A percentile compares a stretch with the other conserved stretches of the same genome.
These are phyloP conservation scores for Leptographium galeiforme DNA, from an alignment of 2,329 filamentous ascomycete genomes.

Conservation along the genomic window DNA sequence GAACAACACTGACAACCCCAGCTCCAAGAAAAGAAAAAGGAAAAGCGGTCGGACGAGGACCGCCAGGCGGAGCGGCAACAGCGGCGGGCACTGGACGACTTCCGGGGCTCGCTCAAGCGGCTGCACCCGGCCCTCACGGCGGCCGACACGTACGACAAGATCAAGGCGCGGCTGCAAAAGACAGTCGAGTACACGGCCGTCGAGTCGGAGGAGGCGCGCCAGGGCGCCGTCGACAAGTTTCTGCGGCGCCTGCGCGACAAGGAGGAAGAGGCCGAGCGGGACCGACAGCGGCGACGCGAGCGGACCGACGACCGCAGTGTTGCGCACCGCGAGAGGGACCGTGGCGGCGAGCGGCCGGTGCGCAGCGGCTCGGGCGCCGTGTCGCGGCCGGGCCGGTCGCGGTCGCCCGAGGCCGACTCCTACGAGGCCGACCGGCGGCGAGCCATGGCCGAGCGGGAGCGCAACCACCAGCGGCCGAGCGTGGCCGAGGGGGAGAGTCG, in stretches of 20 bases:
- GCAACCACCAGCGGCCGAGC: conserved; percentile 74
- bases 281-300: conserved; percentile 36
- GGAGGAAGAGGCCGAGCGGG: conserved; percentile 66
- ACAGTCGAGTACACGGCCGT: conserved; percentile 75
- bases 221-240: conserved; percentile 80
- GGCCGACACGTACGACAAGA: conserved; percentile 78
- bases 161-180: conserved; percentile 66
- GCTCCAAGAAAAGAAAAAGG: conserved; percentile 81
- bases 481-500: conserved; percentile 47
- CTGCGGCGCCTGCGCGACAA: conserved; percentile 84
- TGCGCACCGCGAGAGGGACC: conserved; percentile 1
- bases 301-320: conserved; percentile 7
- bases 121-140: conserved; percentile 69
- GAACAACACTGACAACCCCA: conserved; percentile 15
- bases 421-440: conserved; percentile 94
- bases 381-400: conserved; percentile 44
- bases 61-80: conserved; percentile 76
- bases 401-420: conserved; percentile 80
- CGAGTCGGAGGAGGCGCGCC: conserved; percentile 68
- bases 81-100: conserved; percentile 67
- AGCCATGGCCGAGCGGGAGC: conserved; percentile 85
- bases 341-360: conserved; percentile 44
- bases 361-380: conserved; percentile 25
- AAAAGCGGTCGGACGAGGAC: conserved; percentile 72
- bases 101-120: conserved; percentile 79